These are phyloP conservation scores for Protomyces lactucae-debilis DNA, from an alignment of 1,139 yeast genomes.

Conservation along the genomic window DNA sequence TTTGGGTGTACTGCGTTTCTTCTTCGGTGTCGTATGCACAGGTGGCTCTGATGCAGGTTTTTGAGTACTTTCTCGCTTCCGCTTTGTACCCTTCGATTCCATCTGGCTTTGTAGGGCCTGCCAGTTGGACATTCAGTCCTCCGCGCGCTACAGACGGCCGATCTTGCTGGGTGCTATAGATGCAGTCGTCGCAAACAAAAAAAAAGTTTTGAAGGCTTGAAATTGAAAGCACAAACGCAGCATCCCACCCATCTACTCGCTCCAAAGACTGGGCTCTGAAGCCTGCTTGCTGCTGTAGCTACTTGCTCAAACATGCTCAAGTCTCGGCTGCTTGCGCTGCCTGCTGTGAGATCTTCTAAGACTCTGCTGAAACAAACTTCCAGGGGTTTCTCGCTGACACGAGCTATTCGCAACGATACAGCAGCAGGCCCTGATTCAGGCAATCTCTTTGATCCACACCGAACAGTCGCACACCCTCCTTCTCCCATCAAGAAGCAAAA, in stretches of 20 bases:
- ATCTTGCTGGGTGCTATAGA: too few relatives aligned
- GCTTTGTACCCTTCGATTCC: background rate
- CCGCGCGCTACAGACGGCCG: too few relatives aligned
- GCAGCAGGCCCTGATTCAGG: background rate
- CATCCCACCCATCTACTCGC: too few relatives aligned
- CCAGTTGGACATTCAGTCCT: slow-evolving; percentile 21
- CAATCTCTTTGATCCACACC: slow-evolving; percentile 16
- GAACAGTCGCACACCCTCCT: slow-evolving; percentile 1
- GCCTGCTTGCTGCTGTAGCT: too few relatives aligned
- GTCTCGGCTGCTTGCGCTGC: background rate
- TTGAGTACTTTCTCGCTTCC: background rate
- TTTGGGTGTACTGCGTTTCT: slow-evolving; percentile 9
- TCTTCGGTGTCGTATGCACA: background rate
- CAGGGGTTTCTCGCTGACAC: too few relatives aligned
- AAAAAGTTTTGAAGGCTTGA: background rate
- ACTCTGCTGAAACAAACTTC: too few relatives aligned
- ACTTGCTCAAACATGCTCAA: background rate
- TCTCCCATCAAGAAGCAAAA: background rate
- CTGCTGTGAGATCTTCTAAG: too few relatives aligned
- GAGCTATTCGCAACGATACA: background rate
- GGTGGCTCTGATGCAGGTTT: background rate
- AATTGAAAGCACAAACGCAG: background rate
- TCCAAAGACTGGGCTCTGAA: too few relatives aligned
- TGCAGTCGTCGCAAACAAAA: background rate
- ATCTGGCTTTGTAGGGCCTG: slow-evolving; percentile 6